Base-by-base conservation (phyloP, 192 early-diverging fungal genomes). In the Chytriomyces confervae region DNA sequence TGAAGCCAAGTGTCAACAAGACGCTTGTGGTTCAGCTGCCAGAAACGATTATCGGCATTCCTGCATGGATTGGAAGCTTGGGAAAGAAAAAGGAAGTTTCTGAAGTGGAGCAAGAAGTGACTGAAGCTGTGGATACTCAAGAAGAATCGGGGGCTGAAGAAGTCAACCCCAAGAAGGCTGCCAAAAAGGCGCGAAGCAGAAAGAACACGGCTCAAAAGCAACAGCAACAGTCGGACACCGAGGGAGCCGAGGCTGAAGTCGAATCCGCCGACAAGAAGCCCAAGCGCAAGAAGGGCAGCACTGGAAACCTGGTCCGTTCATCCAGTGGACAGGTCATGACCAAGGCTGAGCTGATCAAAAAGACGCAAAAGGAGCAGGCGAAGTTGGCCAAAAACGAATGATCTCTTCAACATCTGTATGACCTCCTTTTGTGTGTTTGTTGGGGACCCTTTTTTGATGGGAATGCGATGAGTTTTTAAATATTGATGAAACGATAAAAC, bases 21-120 rank as follows among this genome's bases (percentile, higher is more conserved):
- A 81, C 80, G 10, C 47, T 81, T 16, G 60, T 81, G 47, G 29
- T 53, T n/a, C 75, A 77, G 68, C 24, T 76, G 43, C 80, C 80
- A 11, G 45, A 66, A 44, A 44, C 69, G 7, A 27, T 70, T 6
- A 11, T 69, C 5, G 50, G 66, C 16, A 29, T 76, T 48, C 27
- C 49, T 5, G 36, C 27, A 9, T 68, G 29, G 66, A 23, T 68
- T 11, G 61, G 43, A 7, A 79, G 72, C 45, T 47, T 66, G 62
- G 27, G 24, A 18, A 50, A 10, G 27, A 49, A 45, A 20, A 47
- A 64, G 57, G 18, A 47, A 5, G 69, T 46, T 23, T 16, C 63
- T 62, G 18, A 60, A 23, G 23, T 24, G 13, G 64, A 7, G 20
- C 63, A 66, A 46, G 70, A 79, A 36, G 50, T 13, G 16, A 51